Evolutionary conservation across 83 land plant genomes (phyloP), one percentile per base, ranked within the genome.

Genomic region (Picea abies): DNA sequence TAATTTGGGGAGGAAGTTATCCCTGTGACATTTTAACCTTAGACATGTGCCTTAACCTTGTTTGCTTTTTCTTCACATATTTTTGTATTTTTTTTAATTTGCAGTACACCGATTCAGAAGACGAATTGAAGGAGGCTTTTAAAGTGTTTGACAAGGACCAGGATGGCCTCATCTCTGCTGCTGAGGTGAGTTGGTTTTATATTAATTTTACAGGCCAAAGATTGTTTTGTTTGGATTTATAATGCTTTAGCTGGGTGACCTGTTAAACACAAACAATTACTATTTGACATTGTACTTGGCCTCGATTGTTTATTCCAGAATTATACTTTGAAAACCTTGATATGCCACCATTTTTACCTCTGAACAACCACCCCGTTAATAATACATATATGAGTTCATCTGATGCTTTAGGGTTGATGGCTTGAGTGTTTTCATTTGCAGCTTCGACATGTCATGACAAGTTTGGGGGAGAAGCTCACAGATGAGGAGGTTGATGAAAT

Each of bases 401-500:
- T 58, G 60, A 14, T 58, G 60, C 15, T 58, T 58, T 58, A 14
- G 60, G 60, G 60, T 14, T 58, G 26, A 32, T 20, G 72, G 72
- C 20, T 78, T 78, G 16, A 22, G 37, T 44, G 41, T 22, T 52
- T 56, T 49, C 3, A 9, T n/a, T 14, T 25, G 67, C n/a, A 79
- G 80, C 67, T 79, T 26, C 58, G 66, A 3, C 80, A 79, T 79
- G 22, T 79, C 35, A 79, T 79, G 90, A 83, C 90, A 17, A 89
- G 83, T 83, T 66, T 89, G 44, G 90, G 90, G 26, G 89, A 87
- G 79, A 84, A 87, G 73, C 84, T 87, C 10, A 84, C 89, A 16
- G 84, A 81, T 26, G 87, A 89, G 68, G 90, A 89, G 71, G 90
- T 89, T 4, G 86, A 89, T n/a, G 90, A 89, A 80, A 87, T 89